Evolutionary conservation across 2,329 filamentous ascomycete genomes (phyloP), one percentile per base, ranked within the genome.

Genomic region (Colletotrichum paranaense): DNA sequence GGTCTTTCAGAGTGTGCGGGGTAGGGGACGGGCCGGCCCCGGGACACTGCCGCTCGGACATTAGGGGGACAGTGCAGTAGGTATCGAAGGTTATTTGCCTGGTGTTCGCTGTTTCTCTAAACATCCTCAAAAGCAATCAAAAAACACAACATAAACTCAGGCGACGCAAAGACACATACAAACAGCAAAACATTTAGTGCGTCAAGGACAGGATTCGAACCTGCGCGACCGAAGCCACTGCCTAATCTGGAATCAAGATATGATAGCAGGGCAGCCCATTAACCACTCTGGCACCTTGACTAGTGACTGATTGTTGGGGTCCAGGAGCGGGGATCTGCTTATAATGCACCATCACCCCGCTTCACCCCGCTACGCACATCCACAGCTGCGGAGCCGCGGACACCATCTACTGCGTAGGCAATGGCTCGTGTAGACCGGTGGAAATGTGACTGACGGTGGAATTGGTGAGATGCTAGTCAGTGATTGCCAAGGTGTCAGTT

Each of bases 221-320:
- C 53, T 56, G 53, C 53, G 53, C 53, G 53, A 56, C 53, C 53
- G 53, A 56, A 56, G 53, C 53, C 53, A 56, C 53, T 56, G 53
- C 53, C 53, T 56, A 16, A 28, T 24, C 53, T 28, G 53, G 12
- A 26, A 56, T 56, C 26, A 28, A 28, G 24, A 5, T 56, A 7
- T 56, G 26, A 56, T 56, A 56, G 53, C 53, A 56, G 53, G 53
- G 53, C 53, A 56, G 53, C 53, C 53, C 53, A 56, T 56, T 56
- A 56, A 56, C 53, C 53, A 56, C 53, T 56, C 53, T 56, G 53
- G 53, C 53, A 56, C 53, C 53, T 56, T 56, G 53, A 56, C 53
- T 28, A 24, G 53, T 14, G 26, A 22, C 19, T 56, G 5, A 2
- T 56, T 19, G 11, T 2, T 56, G 24, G 1, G 22, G 1, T 22